Base-by-base conservation (phyloP, 2,329 filamentous ascomycete genomes). In the Nemania abortiva region DNA sequence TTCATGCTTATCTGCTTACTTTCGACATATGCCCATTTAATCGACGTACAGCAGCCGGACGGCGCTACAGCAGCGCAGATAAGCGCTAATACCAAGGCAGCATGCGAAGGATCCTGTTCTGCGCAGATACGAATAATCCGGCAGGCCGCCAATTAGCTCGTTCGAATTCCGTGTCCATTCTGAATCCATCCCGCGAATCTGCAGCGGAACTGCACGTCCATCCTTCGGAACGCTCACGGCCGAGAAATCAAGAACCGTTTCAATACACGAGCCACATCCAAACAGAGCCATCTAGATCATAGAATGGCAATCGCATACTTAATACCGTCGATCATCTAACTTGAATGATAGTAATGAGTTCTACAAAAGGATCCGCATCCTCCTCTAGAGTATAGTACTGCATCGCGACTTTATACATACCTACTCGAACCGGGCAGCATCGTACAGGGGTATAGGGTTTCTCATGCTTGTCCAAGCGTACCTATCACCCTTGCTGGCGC, bases 81-180 rank as follows among this genome's bases (percentile, higher is more conserved):
- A 69, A 69, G 66, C 66, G 49, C 66, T 69, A 68, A 62, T 34
- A 31, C 6, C 13, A 6, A 56, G 22, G 50, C 18, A 42, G 57
- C 66, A 65, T 62, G 29, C 11, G 37, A 65, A 65, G 66, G 66
- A 69, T 47, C 18, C 59, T 57, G 45, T 15, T 37, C 31, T 13
- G 22, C 58, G 53, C 58, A 49, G 53, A 69, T 63, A 58, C 52
- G 63, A 62, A 27, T 55, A 31, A 53, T 34, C 50, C 52, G 29
- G 15, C 49, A 20, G 24, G 53, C 29, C 47, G 31, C 53, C 31
- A 59, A 49, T 54, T 22, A 20, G 3, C 50, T 37, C 47, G n/a
- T 42, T 47, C 52, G 27, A 56, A 42, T 24, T 4, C 18, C 3
- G 13, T 29, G 15, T 53, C 20, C 6, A 18, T 65, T 27, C 27